Percentiles rank a stretch among this genome's conserved stretches.
Conservation (phyloP, 495 filamentous ascomycete species). For the Pseudomonodictys pantanalensis region DNA sequence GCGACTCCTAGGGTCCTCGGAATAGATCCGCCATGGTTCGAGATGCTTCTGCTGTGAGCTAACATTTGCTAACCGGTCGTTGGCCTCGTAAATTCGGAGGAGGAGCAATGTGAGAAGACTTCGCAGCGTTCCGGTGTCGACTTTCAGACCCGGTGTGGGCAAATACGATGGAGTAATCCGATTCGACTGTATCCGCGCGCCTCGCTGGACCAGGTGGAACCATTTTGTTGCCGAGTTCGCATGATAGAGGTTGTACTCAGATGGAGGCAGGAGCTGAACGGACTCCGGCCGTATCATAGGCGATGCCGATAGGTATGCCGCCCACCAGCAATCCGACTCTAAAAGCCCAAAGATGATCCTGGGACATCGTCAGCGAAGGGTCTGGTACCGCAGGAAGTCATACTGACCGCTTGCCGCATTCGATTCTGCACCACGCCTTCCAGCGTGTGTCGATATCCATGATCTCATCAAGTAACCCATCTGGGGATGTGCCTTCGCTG, state of each 20-base stretch:
- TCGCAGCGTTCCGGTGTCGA: conserved; percentile 19
- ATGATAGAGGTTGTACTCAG: conserved; percentile 48
- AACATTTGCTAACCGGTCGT: conserved; percentile 26
- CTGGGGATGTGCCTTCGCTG: conserved; percentile 48
- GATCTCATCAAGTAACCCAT: conserved; percentile 48
- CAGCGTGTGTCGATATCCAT: conserved; percentile 51
- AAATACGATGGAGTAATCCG: conserved; percentile 26
- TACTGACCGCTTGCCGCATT: conserved; percentile 50
- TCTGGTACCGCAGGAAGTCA: neutral
- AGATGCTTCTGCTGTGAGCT: conserved; percentile 18
- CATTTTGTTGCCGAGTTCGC: conserved; percentile 48
- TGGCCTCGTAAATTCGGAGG: conserved; percentile 25
- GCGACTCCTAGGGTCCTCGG: conserved; percentile 27
- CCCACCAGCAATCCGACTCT: conserved; percentile 53
- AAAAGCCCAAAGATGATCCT: conserved; percentile 51
- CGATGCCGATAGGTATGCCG: conserved; percentile 49
- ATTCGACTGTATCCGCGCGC: conserved; percentile 19
- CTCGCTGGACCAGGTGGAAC: conserved; percentile 46
- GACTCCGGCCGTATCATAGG: conserved; percentile 50
- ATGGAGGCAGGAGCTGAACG: conserved; percentile 50
- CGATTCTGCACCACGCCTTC: conserved; percentile 55
- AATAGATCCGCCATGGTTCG: conserved; percentile 25
- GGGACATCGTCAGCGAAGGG: neutral
- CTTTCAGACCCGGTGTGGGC: conserved; percentile 24
- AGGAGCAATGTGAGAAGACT: conserved; percentile 22